phyloP scores from a whole-genome alignment of 257 asterid species.

The Solanum clarkiae region DNA sequence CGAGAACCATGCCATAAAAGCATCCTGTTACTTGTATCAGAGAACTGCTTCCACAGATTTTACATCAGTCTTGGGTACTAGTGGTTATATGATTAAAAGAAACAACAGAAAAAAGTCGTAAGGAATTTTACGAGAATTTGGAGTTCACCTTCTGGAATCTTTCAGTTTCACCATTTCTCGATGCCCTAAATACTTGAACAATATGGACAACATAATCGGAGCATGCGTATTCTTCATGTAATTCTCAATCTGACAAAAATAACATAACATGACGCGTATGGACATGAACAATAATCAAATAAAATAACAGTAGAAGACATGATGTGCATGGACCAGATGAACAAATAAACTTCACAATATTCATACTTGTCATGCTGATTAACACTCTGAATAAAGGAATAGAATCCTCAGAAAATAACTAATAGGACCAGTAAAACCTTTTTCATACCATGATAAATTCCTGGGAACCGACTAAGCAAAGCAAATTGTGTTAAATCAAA shows the following conservation, averaged over 20 bases:
- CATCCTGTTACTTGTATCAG: conserved; percentile 58
- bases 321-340: not conserved
- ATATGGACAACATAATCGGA: conserved; percentile 53
- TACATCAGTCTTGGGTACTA: not conserved
- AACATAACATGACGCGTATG: no score
- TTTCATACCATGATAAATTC: conserved; percentile 45
- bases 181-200: conserved; percentile 61
- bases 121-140: not conserved
- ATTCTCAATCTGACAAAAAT: conserved; percentile 46
- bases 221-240: conserved; percentile 88
- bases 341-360: not conserved
- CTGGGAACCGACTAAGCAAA: conserved; percentile 23
- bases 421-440: conserved; percentile 6
- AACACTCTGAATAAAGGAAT: not conserved
- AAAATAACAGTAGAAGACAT: not conserved
- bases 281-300: not conserved
- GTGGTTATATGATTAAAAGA: not conserved
- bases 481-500: not conserved
- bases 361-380: not conserved
- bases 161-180: conserved; percentile 73
- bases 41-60: conserved; percentile 32
- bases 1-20: conserved; percentile 98
- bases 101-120: not conserved
- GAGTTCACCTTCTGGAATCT: conserved; percentile 51
- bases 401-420: not conserved